Percentiles rank a stretch among this genome's conserved stretches.
Conservation (phyloP, 805 yeast genomes). For the Candida sphagnicola region DNA sequence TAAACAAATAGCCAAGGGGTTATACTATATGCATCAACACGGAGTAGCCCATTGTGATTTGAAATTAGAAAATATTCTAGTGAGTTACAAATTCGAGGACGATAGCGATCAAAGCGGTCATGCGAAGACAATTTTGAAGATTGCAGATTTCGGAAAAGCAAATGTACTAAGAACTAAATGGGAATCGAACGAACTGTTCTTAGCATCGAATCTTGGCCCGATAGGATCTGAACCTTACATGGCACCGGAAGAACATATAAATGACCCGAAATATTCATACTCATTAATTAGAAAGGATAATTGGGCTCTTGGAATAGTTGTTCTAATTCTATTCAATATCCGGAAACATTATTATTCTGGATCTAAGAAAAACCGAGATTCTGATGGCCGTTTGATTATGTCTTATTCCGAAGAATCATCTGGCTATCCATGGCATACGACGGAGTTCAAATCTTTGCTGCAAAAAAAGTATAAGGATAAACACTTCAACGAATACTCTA, state of each 20-base stretch:
- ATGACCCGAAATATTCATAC: conserved; percentile 4
- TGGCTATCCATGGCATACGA: conserved; percentile 31
- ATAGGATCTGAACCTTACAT: conserved; percentile 90
- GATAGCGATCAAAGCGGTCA: conserved; percentile 5
- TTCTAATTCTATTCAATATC: conserved; percentile 23
- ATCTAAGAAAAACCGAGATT: conserved; percentile 5
- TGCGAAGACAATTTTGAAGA: conserved; percentile 19
- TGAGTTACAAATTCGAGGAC: conserved; percentile 19
- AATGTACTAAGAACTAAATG: conserved; percentile 89
- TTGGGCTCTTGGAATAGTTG: conserved; percentile 78
- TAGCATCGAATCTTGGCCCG: conserved; percentile 60
- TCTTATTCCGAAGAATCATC: conserved; percentile 12
- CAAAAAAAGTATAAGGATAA: conserved; percentile 23
- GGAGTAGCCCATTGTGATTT: conserved; percentile 94
- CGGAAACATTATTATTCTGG: conserved; percentile 22
- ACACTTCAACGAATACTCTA: conserved; percentile 38
- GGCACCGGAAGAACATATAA: conserved; percentile 82
- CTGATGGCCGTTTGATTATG: conserved; percentile 5
- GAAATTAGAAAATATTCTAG: conserved; percentile 80
- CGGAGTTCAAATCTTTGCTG: conserved; percentile 16
- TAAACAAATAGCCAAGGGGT: conserved; percentile 80
- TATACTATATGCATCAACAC: conserved; percentile 80
- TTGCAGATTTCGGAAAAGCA: conserved; percentile 84
- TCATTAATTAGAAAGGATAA: conserved; percentile 58
- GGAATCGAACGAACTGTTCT: conserved; percentile 47